Percentiles rank a stretch among this genome's conserved stretches.
These are phyloP conservation scores for Xylaria sp. DNA, from an alignment of 2,329 filamentous ascomycete species.

Conservation along the genomic window DNA sequence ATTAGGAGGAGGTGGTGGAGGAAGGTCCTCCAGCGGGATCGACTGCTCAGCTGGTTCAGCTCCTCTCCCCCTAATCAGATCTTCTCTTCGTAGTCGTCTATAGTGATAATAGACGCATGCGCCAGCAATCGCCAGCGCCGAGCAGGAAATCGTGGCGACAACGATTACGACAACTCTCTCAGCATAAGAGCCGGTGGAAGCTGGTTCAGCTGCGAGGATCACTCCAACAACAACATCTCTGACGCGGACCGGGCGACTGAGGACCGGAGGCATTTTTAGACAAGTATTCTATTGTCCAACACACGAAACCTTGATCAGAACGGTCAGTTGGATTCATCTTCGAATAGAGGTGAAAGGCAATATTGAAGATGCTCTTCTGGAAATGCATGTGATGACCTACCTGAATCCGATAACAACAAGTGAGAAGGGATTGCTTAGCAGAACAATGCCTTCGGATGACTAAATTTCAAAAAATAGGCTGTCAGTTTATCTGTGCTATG, in stretches of 20 bases:
- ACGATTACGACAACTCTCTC: background rate
- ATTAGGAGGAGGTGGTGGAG: background rate
- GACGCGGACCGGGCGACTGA: background rate
- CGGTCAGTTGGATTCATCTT: constrained; percentile 1
- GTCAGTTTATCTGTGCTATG: background rate
- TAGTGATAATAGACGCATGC: background rate
- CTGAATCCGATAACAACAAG: background rate
- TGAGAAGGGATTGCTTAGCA: background rate
- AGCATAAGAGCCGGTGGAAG: background rate
- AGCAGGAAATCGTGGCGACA: background rate
- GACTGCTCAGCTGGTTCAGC: background rate
- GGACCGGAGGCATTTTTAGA: constrained; percentile 1
- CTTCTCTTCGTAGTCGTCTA: too few species aligned
- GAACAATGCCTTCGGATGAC: background rate
- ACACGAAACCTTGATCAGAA: too few species aligned
- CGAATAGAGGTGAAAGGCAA: background rate
- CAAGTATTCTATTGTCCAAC: background rate
- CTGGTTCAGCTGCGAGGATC: rapidly evolving
- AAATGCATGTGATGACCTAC: constrained; percentile 4
- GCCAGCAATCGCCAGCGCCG: background rate
- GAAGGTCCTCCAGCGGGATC: constrained; percentile 14
- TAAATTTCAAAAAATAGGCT: background rate
- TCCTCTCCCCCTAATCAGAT: too few species aligned
- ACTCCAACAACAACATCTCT: background rate
- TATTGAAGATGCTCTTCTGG: background rate